These are phyloP conservation scores for Arthrobotrys iridis DNA, from an alignment of 2,329 filamentous ascomycete species.

Conservation along the genomic window DNA sequence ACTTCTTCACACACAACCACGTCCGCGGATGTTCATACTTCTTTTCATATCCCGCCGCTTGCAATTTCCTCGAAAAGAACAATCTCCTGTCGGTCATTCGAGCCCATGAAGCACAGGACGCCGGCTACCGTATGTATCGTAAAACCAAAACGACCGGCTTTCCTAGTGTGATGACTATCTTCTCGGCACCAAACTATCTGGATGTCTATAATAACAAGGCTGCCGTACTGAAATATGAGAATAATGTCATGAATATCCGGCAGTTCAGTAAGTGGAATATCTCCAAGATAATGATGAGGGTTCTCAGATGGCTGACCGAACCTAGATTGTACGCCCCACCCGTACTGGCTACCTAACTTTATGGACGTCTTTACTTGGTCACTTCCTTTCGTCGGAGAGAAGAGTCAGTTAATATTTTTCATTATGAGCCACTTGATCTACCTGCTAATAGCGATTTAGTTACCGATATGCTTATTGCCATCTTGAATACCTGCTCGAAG, in stretches of 20 bases:
- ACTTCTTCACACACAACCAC: constrained; percentile 98
- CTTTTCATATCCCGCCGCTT: constrained; percentile 97
- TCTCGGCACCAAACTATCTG: constrained; percentile 97
- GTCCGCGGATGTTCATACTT: constrained; percentile 99
- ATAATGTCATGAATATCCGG: constrained; percentile 99
- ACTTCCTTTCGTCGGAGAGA: constrained; percentile 96
- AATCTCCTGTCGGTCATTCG: constrained; percentile 96
- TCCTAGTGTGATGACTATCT: constrained; percentile 99
- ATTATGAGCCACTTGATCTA: not conserved
- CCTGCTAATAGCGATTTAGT: constrained; percentile 64
- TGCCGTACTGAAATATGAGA: constrained; percentile 98
- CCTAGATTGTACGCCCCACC: constrained; percentile 89
- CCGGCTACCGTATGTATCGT: constrained; percentile 98
- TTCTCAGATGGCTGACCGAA: not conserved
- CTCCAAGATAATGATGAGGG: not conserved
- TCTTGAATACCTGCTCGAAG: constrained; percentile 98
- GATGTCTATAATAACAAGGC: constrained; percentile 99
- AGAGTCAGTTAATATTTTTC: constrained; percentile 64
- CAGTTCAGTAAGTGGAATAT: constrained; percentile 74
- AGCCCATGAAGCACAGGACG: constrained; percentile 97
- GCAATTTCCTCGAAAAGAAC: constrained; percentile 98
- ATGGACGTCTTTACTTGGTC: constrained; percentile 99
- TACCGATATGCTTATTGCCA: constrained; percentile 98
- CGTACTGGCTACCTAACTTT: constrained; percentile 99
- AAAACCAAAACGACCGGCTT: constrained; percentile 98